phyloP scores from a whole-genome alignment of 2,329 filamentous ascomycete species.

The Hypoxylon sp. region DNA sequence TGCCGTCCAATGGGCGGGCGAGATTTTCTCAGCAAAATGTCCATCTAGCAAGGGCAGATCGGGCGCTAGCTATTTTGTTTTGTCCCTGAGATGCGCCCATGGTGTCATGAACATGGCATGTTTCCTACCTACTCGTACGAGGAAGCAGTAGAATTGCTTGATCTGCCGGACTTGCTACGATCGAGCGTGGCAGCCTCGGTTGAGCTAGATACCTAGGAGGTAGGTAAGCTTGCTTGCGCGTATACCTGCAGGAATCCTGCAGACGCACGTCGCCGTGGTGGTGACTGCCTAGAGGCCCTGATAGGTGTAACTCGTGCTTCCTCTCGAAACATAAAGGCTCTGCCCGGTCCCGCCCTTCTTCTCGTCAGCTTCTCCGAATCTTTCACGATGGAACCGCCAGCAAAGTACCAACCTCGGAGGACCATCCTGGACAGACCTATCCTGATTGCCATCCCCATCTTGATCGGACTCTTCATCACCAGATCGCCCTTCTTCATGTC shows the following conservation, averaged over 20 bases:
- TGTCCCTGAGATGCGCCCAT: background rate
- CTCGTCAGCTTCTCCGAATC: constrained; percentile 1
- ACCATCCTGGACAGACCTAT: constrained; percentile 42
- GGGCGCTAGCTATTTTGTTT: background rate
- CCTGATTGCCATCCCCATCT: constrained; percentile 45
- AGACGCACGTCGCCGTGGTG: background rate
- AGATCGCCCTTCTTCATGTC: constrained; percentile 52
- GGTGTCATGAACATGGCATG: constrained; percentile 30
- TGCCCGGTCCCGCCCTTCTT: background rate
- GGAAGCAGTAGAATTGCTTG: background rate
- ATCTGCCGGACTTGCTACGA: background rate
- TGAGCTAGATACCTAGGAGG: too few relatives aligned
- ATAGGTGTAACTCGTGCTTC: too few relatives aligned
- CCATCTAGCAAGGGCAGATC: constrained; percentile 19
- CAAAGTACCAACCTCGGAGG: constrained; percentile 27
- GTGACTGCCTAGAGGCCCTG: background rate
- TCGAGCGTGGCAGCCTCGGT: background rate
- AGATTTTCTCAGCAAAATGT: constrained; percentile 34
- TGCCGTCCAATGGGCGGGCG: constrained; percentile 28
- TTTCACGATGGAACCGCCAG: constrained; percentile 17
- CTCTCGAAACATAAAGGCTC: constrained; percentile 6
- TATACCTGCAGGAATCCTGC: background rate
- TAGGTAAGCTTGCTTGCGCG: background rate
- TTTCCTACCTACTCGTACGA: constrained; percentile 14
- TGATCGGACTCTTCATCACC: constrained; percentile 49